Percentiles rank a stretch among this genome's conserved stretches.
Conservation (phyloP, 2,329 filamentous ascomycete genomes). For the Dothiorella sarmentorum region DNA sequence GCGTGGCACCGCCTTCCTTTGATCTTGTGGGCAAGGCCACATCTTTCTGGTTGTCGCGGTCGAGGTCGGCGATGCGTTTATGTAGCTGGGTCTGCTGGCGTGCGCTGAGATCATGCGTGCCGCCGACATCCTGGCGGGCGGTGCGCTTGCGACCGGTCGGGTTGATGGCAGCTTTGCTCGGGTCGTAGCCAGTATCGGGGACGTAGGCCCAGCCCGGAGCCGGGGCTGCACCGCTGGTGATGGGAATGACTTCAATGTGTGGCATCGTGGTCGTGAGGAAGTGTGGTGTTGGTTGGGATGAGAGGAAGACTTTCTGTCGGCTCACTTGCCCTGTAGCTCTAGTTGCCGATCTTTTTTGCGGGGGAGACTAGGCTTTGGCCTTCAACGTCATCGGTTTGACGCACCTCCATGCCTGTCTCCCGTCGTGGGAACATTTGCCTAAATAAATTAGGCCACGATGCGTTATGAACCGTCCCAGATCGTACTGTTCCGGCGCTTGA, state of each 20-base stretch:
- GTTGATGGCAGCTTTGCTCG: slow-evolving; percentile 52
- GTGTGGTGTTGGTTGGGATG: not conserved
- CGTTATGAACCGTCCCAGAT: too few species aligned
- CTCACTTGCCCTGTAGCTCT: not conserved
- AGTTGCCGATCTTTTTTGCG: slow-evolving; percentile 1
- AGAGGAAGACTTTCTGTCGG: slow-evolving; percentile 6
- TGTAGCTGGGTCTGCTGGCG: slow-evolving; percentile 77
- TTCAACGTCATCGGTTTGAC: not conserved
- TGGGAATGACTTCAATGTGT: slow-evolving; percentile 78
- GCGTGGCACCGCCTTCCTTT: slow-evolving; percentile 38
- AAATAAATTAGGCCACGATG: too few species aligned
- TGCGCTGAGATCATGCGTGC: slow-evolving; percentile 61
- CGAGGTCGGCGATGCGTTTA: slow-evolving; percentile 77
- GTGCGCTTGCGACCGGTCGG: slow-evolving; percentile 65
- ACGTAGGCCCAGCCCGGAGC: slow-evolving; percentile 94
- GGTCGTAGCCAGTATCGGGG: slow-evolving; percentile 64
- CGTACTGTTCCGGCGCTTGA: slow-evolving; percentile 39
- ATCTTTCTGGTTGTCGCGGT: slow-evolving; percentile 56
- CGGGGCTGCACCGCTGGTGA: slow-evolving; percentile 57
- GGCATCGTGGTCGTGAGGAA: slow-evolving; percentile 45
- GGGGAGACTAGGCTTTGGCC: not conserved
- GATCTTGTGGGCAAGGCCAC: slow-evolving; percentile 47
- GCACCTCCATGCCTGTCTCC: not conserved
- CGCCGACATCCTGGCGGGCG: slow-evolving; percentile 38
- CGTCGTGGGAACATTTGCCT: not conserved